Percentiles rank a stretch among this genome's conserved stretches.
Conservation (phyloP, 2,329 filamentous ascomycete species). For the Fusarium sublunatum region DNA sequence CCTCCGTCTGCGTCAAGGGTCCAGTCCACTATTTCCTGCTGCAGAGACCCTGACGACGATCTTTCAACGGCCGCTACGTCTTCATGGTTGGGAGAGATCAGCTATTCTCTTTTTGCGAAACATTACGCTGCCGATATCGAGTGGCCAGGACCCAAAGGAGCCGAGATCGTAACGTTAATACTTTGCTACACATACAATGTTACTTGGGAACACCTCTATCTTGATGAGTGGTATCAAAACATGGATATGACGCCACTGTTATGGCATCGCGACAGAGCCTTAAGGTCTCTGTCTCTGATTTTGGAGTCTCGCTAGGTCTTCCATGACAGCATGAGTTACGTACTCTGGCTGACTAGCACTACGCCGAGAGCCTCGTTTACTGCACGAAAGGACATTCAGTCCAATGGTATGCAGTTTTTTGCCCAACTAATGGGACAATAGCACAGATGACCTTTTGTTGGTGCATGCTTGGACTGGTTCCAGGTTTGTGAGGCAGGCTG, state of each 20-base stretch:
- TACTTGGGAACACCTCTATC: conserved; percentile 7
- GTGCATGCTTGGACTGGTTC: conserved; percentile 32
- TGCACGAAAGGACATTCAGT: conserved; percentile 9
- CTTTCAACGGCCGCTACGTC: conserved; percentile 18
- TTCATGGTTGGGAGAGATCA: conserved; percentile 4
- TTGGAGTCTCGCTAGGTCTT: conserved; percentile 21
- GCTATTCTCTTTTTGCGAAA: neutral
- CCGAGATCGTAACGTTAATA: conserved; percentile 30
- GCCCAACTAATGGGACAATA: conserved; percentile 18
- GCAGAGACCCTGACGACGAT: conserved; percentile 37
- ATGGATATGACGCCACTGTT: conserved; percentile 30
- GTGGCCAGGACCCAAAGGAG: conserved; percentile 26
- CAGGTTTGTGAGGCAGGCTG: conserved; percentile 26
- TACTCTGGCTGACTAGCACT: conserved; percentile 10
- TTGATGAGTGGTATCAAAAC: neutral
- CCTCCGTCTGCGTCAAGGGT: conserved; percentile 25
- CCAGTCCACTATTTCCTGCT: conserved; percentile 12
- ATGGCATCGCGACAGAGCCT: conserved; percentile 6
- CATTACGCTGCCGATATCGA: conserved; percentile 4
- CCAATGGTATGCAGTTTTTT: conserved; percentile 24
- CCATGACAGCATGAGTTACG: conserved; percentile 15
- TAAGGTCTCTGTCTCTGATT: neutral
- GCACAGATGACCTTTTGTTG: conserved; percentile 39
- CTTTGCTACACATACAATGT: neutral
- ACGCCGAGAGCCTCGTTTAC: conserved; percentile 31